A percentile compares a stretch with the other conserved stretches of the same genome.
Evolutionary conservation across 2,329 filamentous ascomycete genomes (phyloP).

Genomic region (Neocucurbitaria cava): DNA sequence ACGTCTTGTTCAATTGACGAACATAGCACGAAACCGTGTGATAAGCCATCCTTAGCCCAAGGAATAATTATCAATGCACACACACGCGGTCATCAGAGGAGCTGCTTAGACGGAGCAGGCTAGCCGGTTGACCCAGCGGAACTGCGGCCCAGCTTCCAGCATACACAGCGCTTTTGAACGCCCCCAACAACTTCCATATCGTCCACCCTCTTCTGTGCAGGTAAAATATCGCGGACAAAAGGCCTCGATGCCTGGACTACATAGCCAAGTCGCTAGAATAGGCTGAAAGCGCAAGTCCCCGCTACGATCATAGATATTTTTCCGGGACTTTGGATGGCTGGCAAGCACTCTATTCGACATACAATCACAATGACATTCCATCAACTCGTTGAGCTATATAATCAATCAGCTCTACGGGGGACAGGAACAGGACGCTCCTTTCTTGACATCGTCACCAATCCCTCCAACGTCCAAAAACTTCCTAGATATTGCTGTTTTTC

Average conservation of each 20-base stretch:
- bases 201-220: neutral
- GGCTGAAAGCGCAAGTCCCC: conserved; percentile 17
- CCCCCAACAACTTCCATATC: neutral
- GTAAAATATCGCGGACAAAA: conserved; percentile 2
- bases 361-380: neutral
- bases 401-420: too few relatives aligned
- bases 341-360: neutral
- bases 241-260: neutral
- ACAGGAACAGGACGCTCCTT: too few relatives aligned
- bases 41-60: neutral
- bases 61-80: neutral
- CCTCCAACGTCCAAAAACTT: neutral
- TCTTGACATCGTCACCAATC: neutral
- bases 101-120: neutral
- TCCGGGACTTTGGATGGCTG: conserved; percentile 4
- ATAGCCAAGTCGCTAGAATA: conserved; percentile 14
- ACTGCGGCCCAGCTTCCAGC: conserved; percentile 11
- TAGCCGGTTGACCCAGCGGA: conserved; percentile 4
- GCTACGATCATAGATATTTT: conserved; percentile 9
- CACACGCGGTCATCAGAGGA: conserved; percentile 1
- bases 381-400: neutral
- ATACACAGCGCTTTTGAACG: neutral
- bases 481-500: neutral
- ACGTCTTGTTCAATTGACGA: neutral
- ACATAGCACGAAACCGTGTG: neutral